These are phyloP conservation scores for Pseudogymnoascus sp. DNA, from an alignment of 2,329 filamentous ascomycete genomes.

Conservation along the genomic window DNA sequence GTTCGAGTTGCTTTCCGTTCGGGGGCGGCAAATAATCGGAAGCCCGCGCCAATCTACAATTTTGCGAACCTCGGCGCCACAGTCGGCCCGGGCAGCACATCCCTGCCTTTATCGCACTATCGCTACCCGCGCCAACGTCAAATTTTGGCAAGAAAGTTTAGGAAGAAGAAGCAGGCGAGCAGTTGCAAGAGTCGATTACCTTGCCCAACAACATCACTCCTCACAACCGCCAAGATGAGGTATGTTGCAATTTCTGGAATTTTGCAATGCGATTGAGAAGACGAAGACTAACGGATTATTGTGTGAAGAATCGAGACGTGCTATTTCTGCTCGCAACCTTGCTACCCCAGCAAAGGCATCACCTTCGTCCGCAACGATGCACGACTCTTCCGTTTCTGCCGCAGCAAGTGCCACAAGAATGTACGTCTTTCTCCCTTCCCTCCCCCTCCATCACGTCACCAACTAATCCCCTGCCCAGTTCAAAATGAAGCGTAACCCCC, in stretches of 20 bases:
- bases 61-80: background rate
- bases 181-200: too few species aligned
- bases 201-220: background rate
- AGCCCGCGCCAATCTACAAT: background rate
- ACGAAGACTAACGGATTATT: constrained; percentile 8
- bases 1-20: background rate
- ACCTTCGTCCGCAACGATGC: constrained; percentile 36
- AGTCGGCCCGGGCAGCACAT: background rate
- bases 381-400: constrained; percentile 53
- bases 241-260: constrained; percentile 7
- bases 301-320: constrained; percentile 53
- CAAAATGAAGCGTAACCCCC: constrained; percentile 97
- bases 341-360: constrained; percentile 58
- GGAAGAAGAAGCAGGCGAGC: constrained; percentile 12
- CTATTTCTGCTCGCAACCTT: constrained; percentile 65
- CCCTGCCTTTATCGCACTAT: constrained; percentile 10
- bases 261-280: constrained; percentile 14
- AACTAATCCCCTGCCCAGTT: constrained; percentile 44
- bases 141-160: constrained; percentile 18
- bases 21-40: background rate
- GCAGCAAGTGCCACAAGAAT: constrained; percentile 52
- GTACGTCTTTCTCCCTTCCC: constrained; percentile 29
- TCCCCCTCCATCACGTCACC: background rate
- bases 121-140: constrained; percentile 18
- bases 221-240: constrained; percentile 25